Evolutionary conservation across 208 protist species (phyloP), one percentile per base, ranked within the genome.

Genomic region (Strigomonas galati): DNA sequence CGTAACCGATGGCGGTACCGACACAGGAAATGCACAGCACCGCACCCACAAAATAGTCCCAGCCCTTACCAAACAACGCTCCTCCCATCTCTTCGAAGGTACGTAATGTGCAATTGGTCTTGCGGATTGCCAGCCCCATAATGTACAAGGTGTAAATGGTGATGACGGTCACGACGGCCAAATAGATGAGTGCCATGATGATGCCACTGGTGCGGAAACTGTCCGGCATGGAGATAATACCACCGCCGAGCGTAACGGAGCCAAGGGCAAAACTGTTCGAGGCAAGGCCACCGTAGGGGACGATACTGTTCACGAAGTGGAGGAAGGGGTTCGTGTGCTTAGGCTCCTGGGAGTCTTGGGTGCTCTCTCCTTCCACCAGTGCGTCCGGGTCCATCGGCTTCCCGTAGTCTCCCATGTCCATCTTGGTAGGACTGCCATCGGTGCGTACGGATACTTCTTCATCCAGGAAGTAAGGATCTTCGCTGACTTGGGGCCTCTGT

Each of bases 151-250:
- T 76, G 68, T 74, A 90, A 0, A 87, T 53, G 4, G 70, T 70
- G 19, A 74, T 58, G 28, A 61, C 14, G 24, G 67, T 35, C 27
- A 56, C 2, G 4, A 66, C 32, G 0, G 56, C 46, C 21, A 66
- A 28, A 65, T 87, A 89, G 35, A 92, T 56, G 26, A 88, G 44
- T 0, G 77, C 80, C 70, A 87, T 76, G 69, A 84, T 54, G 53
- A 85, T 74, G 56, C 83, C 86, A 28, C 65, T 72, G 61, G 67
- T 84, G 21, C 62, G 61, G 55, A 90, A 89, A 2, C 76, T 78
- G 9, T 69, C 77, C 6, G 83, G 70, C 61, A 93, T 76, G 19
- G 68, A 76, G 63, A 93, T 79, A 37, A 88, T 82, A 28, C 81
- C 76, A 28, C 56, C 81, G 21, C 81, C 83, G 1, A 93, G 79